Base-by-base conservation (phyloP, 495 filamentous ascomycete species). In the Tuber microsphaerosporum region DNA sequence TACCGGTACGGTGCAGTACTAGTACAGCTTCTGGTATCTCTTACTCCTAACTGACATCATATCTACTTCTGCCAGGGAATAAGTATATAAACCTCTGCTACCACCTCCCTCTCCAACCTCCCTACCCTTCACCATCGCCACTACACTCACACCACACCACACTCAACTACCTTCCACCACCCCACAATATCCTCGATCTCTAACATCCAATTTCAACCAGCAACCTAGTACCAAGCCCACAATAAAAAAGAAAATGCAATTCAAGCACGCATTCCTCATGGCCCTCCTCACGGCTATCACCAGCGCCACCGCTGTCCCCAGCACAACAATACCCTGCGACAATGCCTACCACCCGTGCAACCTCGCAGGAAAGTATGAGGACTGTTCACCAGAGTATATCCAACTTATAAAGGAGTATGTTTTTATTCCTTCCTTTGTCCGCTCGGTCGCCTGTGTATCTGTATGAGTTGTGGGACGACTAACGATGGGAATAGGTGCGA, bases 351-450 rank as follows among this genome's bases (percentile, higher is more conserved):
- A 79, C 34, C 65, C 77, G 37, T 79, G 76, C 56, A 68, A 73
- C 0, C 56, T 43, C 14, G 72, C 70, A 2, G 16, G 0, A 20
- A 43, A 12, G 22, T 75, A 72, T 31, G 39, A 41, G 7, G 73
- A 79, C 51, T 79, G 76, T 45, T 75, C 77, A 0, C 5, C 22
- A 0, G 76, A 79, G 0, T 79, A 79, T 44, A n/a, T 73, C 43
- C 39, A 56, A 17, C 0, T n/a, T 14, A 46, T 79, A 9, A 9
- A 42, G 14, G 1, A 48, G 76, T 79, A 79, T 22, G 77, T 73
- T 17, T 65, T n/a, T 75, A 43, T 43, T 43, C 22, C 19, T 70
- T 2, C 22, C 4, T 17, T 20, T 9, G 6, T 9, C 14, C 22
- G 2, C 31, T n/a, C 6, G 2, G 42, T 48, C 46, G 19, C 10